Conservation (phyloP, 345 rosid species). For the Moricandia moricandioides region DNA sequence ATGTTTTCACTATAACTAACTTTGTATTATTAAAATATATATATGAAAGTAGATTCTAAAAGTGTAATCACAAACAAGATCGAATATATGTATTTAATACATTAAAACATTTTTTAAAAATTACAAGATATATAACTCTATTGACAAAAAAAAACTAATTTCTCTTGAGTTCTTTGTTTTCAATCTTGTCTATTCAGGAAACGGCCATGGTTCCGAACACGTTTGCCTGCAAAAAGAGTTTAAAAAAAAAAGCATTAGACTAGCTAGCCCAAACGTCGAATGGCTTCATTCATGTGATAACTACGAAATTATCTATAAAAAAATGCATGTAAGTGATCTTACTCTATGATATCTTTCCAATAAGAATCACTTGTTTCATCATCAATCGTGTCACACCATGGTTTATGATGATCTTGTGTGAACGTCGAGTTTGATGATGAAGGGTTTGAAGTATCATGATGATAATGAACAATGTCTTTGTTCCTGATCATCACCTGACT, state of each 20-base stretch:
- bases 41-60: not conserved
- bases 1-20: not conserved
- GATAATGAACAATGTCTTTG: constrained; percentile 12
- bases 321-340: constrained; percentile 18
- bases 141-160: constrained; percentile 2
- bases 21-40: not conserved
- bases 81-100: not conserved
- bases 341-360: constrained; percentile 65
- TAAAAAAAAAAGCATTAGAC: constrained; percentile 1
- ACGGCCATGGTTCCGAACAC: constrained; percentile 51
- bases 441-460: constrained; percentile 41
- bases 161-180: not conserved
- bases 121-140: constrained; percentile 3
- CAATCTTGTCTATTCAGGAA: constrained; percentile 22
- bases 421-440: constrained; percentile 55
- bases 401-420: constrained; percentile 45
- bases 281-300: not conserved
- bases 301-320: too few relatives aligned
- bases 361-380: constrained; percentile 50
- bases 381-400: constrained; percentile 39
- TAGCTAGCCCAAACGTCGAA: not conserved
- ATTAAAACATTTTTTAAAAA: not conserved
- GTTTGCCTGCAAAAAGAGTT: constrained; percentile 49
- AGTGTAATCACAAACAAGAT: constrained; percentile 1
- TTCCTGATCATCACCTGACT: constrained; percentile 21